These are phyloP conservation scores for Fistulifera solaris DNA, from an alignment of 108 stramenopile genomes.

Conservation along the genomic window DNA sequence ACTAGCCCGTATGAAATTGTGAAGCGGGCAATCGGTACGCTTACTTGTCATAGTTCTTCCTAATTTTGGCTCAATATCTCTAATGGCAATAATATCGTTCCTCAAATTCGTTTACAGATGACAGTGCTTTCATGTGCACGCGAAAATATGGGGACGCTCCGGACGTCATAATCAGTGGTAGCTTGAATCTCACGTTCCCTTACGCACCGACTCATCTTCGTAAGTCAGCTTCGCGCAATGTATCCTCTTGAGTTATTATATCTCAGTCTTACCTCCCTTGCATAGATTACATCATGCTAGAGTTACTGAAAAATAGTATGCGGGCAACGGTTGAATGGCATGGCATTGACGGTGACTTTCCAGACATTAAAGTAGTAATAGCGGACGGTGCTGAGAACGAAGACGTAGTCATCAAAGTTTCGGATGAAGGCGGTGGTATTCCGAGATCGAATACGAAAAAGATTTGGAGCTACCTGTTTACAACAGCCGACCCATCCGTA, in stretches of 20 bases:
- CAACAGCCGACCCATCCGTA: conserved; percentile 81
- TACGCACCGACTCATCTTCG: conserved; percentile 86
- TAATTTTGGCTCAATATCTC: no score
- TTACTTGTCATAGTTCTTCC: no score
- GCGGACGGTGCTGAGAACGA: conserved; percentile 97
- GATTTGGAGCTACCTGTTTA: conserved; percentile 94
- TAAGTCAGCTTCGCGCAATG: conserved; percentile 17
- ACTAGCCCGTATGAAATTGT: conserved; percentile 94
- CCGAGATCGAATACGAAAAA: conserved; percentile 86
- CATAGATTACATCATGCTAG: conserved; percentile 91
- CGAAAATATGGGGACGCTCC: conserved; percentile 97
- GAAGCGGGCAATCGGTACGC: conserved; percentile 75
- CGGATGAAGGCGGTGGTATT: conserved; percentile 98
- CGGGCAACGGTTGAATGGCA: conserved; percentile 96
- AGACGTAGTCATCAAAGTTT: conserved; percentile 98
- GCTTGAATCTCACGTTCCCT: conserved; percentile 90
- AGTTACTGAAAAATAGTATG: conserved; percentile 98
- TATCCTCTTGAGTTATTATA: not conserved
- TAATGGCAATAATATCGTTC: no score
- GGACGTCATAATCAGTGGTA: conserved; percentile 93
- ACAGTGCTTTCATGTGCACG: conserved; percentile 96
- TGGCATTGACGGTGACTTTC: conserved; percentile 83
- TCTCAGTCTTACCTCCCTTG: not conserved
- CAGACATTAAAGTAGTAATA: conserved; percentile 91
- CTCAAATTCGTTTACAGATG: conserved; percentile 46